Evolutionary conservation across 2,329 filamentous ascomycete genomes (phyloP).

Genomic region (Penicillium capsulatum): DNA sequence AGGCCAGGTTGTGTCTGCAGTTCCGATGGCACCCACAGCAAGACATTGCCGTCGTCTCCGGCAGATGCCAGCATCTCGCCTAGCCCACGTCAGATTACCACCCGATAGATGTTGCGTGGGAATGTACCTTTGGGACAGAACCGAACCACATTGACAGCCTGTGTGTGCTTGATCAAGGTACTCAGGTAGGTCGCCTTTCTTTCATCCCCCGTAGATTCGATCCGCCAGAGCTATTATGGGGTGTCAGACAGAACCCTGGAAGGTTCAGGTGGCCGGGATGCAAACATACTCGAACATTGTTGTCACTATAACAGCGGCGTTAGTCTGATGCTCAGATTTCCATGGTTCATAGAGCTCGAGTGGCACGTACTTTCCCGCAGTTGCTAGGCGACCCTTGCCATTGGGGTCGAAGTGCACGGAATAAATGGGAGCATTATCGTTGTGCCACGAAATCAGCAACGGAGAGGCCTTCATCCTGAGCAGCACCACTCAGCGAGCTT

Average conservation of each 20-base stretch:
- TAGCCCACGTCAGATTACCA: constrained; percentile 40
- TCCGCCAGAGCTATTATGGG: constrained; percentile 71
- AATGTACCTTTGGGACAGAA: constrained; percentile 85
- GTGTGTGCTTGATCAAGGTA: constrained; percentile 87
- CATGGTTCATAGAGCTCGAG: background rate
- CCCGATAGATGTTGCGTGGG: background rate
- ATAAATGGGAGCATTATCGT: constrained; percentile 94
- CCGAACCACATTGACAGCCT: constrained; percentile 95
- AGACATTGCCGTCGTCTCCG: constrained; percentile 94
- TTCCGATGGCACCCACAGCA: constrained; percentile 91
- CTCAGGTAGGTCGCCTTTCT: constrained; percentile 87
- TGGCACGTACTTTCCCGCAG: constrained; percentile 66
- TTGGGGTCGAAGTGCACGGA: constrained; percentile 93
- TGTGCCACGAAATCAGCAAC: constrained; percentile 97
- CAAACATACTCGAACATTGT: constrained; percentile 77
- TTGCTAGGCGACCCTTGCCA: constrained; percentile 86
- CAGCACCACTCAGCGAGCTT: constrained; percentile 28
- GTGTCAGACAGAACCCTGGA: constrained; percentile 34
- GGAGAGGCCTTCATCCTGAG: constrained; percentile 86
- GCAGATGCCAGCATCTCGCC: constrained; percentile 91
- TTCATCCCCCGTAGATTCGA: constrained; percentile 79
- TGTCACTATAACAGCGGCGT: constrained; percentile 54
- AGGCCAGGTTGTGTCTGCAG: constrained; percentile 62
- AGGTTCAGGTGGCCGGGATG: constrained; percentile 16
- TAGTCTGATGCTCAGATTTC: constrained; percentile 16